These are phyloP conservation scores for Candida boidinii DNA, from an alignment of 805 yeast genomes.

Conservation along the genomic window DNA sequence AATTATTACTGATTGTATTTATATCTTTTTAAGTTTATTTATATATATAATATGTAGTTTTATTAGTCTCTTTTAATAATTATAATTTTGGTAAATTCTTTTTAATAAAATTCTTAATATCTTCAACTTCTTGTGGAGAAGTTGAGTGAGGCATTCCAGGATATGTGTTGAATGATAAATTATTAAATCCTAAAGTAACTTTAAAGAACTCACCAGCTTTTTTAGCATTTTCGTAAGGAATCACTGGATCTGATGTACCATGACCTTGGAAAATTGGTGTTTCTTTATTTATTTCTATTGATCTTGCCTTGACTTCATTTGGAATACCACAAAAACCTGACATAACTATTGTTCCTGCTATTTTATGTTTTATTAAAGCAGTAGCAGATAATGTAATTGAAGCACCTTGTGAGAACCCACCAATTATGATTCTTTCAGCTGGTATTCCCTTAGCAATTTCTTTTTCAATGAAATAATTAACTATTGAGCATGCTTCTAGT, in stretches of 20 bases:
- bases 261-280: conserved; percentile 81
- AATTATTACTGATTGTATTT: no score
- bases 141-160: conserved; percentile 55
- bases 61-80: no score
- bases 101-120: conserved; percentile 33
- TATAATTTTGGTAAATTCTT: no score
- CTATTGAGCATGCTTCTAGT: conserved; percentile 31
- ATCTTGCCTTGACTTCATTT: conserved; percentile 9
- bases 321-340: conserved; percentile 57
- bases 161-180: conserved; percentile 41
- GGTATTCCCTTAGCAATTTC: conserved; percentile 40
- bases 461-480: conserved; percentile 37
- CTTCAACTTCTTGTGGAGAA: conserved; percentile 51
- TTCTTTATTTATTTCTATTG: conserved; percentile 30
- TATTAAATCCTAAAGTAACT: conserved; percentile 25
- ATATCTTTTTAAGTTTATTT: no score
- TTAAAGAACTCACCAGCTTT: conserved; percentile 33
- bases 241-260: conserved; percentile 64
- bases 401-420: conserved; percentile 90
- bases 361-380: conserved; percentile 39
- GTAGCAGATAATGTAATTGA: conserved; percentile 56
- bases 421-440: conserved; percentile 58
- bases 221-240: conserved; percentile 30
- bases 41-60: no score
- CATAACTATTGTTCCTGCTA: conserved; percentile 65